Base-by-base conservation (phyloP, 2,329 filamentous ascomycete species). In the Orbilia brochopaga region DNA sequence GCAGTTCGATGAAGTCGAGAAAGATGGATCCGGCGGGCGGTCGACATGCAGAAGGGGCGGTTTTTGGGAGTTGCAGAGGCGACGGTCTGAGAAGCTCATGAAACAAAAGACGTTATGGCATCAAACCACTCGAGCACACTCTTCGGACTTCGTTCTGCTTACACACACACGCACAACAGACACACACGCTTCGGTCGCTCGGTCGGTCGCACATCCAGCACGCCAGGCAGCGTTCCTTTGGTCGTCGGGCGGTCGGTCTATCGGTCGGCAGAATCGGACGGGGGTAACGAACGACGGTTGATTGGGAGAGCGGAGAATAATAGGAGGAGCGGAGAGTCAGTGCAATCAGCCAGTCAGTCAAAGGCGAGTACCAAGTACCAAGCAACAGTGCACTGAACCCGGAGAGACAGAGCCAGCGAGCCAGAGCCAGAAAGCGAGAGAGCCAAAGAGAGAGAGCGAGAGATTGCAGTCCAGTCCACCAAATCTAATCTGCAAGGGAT, bases 241-340 rank as follows among this genome's bases (percentile, higher is more conserved):
- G 27, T 32, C n/a, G n/a, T 32, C 27, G 27, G 3, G 27, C 27
- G 3, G 3, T 32, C 27, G 27, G 3, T 32, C 27, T 32, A 19
- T 44, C 57, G 48, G 44, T 61, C 37, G 35, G 13, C 10, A 13
- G 21, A 50, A 15, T 13, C 30, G 23, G 32, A 46, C 37, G 15
- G 24, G 21, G 17, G 24, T 37, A 52, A 44, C 48, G 77, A 87
- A 83, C 75, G 82, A 88, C 79, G 84, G 80, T 81, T 63, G 82
- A 80, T 74, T 84, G 86, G 77, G 79, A 82, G 64, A 77, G 80
- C 67, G 79, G 82, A 77, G 62, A 69, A 78, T 50, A 77, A 76
- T 10, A n/a, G 53, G 62, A 76, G 69, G 74, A 76, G 32, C 74
- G 82, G 54, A 79, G 81, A 75, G 69, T 44, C 5, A n/a, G 15